Evolutionary conservation across 805 yeast genomes (phyloP).

Genomic region (Teunomyces gatunensis): DNA sequence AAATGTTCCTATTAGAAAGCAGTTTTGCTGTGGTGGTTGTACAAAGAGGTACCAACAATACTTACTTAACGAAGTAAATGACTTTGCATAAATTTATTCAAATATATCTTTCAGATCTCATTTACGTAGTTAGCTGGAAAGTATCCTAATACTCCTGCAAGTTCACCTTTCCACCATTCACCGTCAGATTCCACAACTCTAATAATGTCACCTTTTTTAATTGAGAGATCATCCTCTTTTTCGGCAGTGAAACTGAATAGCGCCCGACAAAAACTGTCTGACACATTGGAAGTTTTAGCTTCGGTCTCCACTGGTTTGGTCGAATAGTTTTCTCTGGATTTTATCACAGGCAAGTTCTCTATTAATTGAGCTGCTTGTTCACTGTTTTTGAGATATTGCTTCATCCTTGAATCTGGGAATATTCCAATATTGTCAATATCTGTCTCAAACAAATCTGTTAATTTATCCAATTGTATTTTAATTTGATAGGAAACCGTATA

Average conservation of each 20-base stretch:
- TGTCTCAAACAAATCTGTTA: constrained; percentile 13
- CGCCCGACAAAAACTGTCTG: constrained; percentile 32
- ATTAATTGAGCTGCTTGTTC: neutral
- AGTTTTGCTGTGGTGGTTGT: constrained; percentile 56
- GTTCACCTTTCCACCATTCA: constrained; percentile 39
- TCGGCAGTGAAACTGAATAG: constrained; percentile 33
- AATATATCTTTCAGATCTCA: neutral
- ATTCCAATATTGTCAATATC: neutral
- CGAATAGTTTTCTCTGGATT: neutral
- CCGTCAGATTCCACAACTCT: constrained; percentile 29
- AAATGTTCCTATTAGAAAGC: constrained; percentile 50
- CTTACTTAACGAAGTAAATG: constrained; percentile 1
- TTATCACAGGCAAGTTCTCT: constrained; percentile 1
- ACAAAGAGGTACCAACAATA: constrained; percentile 16
- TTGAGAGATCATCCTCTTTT: constrained; percentile 41
- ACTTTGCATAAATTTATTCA: constrained; percentile 3
- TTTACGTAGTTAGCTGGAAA: constrained; percentile 36
- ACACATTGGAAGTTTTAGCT: neutral
- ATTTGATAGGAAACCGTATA: constrained; percentile 33
- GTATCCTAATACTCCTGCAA: constrained; percentile 20
- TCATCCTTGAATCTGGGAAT: neutral
- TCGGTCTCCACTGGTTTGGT: neutral
- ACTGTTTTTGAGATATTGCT: neutral
- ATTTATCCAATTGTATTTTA: constrained; percentile 17
- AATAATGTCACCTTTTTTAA: constrained; percentile 44